Evolutionary conservation across 2,329 filamentous ascomycete genomes (phyloP).

Genomic region (Exophiala xenobiotica): DNA sequence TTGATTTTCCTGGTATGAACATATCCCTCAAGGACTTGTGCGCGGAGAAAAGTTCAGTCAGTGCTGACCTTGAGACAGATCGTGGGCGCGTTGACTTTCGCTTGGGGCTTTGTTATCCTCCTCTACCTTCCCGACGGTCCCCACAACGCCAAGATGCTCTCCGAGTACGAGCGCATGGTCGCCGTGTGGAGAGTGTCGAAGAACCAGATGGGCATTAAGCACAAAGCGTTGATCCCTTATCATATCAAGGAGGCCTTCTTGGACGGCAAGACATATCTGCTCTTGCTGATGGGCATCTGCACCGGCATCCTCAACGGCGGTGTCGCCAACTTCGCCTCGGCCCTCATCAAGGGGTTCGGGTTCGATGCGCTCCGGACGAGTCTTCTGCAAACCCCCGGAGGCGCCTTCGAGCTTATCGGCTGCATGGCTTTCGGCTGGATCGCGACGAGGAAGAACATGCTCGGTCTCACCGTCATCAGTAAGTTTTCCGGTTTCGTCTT

Average conservation of each 20-base stretch:
- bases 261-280: conserved; percentile 41
- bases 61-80: conserved; percentile 26
- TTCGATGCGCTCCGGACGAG: conserved; percentile 39
- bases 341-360: conserved; percentile 47
- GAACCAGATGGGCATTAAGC: conserved; percentile 45
- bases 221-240: conserved; percentile 35
- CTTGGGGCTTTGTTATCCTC: conserved; percentile 39
- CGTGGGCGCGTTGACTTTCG: conserved; percentile 46
- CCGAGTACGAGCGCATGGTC: conserved; percentile 40
- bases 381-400: conserved; percentile 38
- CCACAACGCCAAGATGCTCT: conserved; percentile 40
- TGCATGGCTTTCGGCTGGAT: conserved; percentile 21
- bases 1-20: conserved; percentile 41
- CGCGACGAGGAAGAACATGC: conserved; percentile 21
- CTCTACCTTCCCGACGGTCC: conserved; percentile 41
- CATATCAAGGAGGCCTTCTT: conserved; percentile 42
- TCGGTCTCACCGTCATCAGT: conserved; percentile 20
- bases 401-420: conserved; percentile 36
- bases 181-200: conserved; percentile 44
- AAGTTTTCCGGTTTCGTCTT: conserved; percentile 3
- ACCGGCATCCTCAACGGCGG: conserved; percentile 53
- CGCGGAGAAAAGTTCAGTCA: background rate
- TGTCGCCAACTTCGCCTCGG: conserved; percentile 49
- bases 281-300: conserved; percentile 43
- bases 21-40: background rate